Evolutionary conservation across 805 yeast genomes (phyloP).

Genomic region (Pichia thaimueangensis): DNA sequence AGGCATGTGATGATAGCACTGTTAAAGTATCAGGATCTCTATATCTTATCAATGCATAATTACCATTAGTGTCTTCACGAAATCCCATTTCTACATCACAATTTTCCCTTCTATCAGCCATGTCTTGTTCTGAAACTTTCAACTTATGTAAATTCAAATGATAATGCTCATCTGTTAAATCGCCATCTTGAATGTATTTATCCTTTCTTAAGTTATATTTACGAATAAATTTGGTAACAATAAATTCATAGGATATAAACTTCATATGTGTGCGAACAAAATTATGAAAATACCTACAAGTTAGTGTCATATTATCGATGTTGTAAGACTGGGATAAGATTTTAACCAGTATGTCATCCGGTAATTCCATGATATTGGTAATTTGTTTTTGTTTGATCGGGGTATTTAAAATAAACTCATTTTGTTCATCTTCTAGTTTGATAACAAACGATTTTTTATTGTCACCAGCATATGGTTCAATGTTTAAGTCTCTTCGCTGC

Average conservation of each 20-base stretch:
- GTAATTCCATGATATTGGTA: slow-evolving; percentile 8
- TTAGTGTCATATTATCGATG: slow-evolving; percentile 4
- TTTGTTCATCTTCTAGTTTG: background rate
- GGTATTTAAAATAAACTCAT: background rate
- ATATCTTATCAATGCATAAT: slow-evolving; percentile 7
- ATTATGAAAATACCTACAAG: slow-evolving; percentile 9
- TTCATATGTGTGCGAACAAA: slow-evolving; percentile 11
- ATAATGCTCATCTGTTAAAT: slow-evolving; percentile 11
- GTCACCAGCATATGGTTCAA: background rate
- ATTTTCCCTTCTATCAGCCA: no score
- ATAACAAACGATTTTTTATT: background rate
- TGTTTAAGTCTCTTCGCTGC: slow-evolving; percentile 1
- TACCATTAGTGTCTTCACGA: background rate
- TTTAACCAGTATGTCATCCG: slow-evolving; percentile 14
- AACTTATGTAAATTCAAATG: slow-evolving; percentile 10
- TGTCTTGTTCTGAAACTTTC: slow-evolving; percentile 4
- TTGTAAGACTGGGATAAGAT: slow-evolving; percentile 13
- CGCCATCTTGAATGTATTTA: background rate
- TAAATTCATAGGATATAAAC: slow-evolving; percentile 8
- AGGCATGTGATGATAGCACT: slow-evolving; percentile 7
- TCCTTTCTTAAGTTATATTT: background rate
- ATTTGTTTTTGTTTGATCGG: background rate
- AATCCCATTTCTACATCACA: background rate
- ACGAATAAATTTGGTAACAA: slow-evolving; percentile 3
- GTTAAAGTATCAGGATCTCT: slow-evolving; percentile 8